Evolutionary conservation across 2,329 filamentous ascomycete genomes (phyloP).

Genomic region (Rhynchosporium graminicola): DNA sequence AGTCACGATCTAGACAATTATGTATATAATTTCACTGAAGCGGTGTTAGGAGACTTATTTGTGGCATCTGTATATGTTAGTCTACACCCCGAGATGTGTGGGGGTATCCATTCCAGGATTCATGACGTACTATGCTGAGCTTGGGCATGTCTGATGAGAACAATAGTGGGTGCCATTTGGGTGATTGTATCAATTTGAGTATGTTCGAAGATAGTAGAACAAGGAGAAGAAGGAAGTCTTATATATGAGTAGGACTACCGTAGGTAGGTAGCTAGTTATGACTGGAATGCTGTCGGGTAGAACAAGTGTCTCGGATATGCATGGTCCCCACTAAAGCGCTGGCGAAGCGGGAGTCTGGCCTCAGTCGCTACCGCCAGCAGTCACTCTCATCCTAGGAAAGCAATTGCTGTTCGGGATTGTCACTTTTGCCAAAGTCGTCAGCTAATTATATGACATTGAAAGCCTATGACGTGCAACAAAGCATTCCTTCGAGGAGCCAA

Average conservation of each 20-base stretch:
- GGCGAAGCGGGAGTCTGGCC: conserved; percentile 1
- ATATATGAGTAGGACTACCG: background rate
- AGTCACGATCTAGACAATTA: background rate
- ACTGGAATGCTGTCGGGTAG: background rate
- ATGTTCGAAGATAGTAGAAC: background rate
- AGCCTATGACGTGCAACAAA: too few relatives aligned
- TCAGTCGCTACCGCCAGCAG: conserved; percentile 3
- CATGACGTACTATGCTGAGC: conserved; percentile 44
- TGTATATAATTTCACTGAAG: conserved; percentile 1
- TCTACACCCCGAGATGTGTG: background rate
- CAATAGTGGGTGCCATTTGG: conserved; percentile 44
- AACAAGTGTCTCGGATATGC: background rate
- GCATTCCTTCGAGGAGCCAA: too few relatives aligned
- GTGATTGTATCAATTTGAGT: background rate
- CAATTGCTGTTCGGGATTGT: background rate
- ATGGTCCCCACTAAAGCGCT: background rate
- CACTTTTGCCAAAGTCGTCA: too few relatives aligned
- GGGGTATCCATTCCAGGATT: background rate
- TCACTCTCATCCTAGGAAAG: background rate
- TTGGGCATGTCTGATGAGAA: conserved; percentile 47
- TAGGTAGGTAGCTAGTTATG: background rate
- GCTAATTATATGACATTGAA: too few relatives aligned
- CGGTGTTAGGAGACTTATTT: conserved; percentile 36
- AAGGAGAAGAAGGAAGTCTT: conserved; percentile 2
- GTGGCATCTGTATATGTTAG: conserved; percentile 34